phyloP scores from a whole-genome alignment of 495 filamentous ascomycete species.

The Xylaria acuta region DNA sequence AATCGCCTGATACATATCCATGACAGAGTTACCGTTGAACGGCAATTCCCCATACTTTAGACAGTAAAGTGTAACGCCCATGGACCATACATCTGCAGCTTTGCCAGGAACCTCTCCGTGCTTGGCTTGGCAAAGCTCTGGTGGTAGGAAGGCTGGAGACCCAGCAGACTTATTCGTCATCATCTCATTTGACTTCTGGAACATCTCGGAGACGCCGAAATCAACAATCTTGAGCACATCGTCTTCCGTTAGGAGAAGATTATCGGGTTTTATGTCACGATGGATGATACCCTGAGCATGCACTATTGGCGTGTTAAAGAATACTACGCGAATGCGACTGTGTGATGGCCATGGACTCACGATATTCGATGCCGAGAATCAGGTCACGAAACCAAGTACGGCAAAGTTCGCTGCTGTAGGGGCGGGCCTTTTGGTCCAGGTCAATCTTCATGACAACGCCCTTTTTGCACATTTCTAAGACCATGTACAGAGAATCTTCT shows the following conservation, averaged over 20 bases:
- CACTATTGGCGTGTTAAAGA: constrained; percentile 51
- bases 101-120: constrained; percentile 89
- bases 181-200: constrained; percentile 89
- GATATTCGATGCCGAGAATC: constrained; percentile 93
- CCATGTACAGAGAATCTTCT: constrained; percentile 97
- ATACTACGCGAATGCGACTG: constrained; percentile 10
- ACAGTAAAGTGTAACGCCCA: constrained; percentile 96
- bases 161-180: constrained; percentile 92
- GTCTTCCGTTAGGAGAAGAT: constrained; percentile 86
- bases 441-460: constrained; percentile 97
- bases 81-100: constrained; percentile 97
- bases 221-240: constrained; percentile 96
- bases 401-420: constrained; percentile 84
- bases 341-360: constrained; percentile 52
- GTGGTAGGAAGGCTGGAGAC: constrained; percentile 92
- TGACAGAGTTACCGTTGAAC: constrained; percentile 75
- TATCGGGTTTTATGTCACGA: constrained; percentile 98
- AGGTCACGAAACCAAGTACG: constrained; percentile 94
- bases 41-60: constrained; percentile 86
- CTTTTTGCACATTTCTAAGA: constrained; percentile 98
- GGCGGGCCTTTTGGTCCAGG: constrained; percentile 79
- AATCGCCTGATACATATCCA: constrained; percentile 91
- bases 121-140: constrained; percentile 86
- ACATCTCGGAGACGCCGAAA: constrained; percentile 99
- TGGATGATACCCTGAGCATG: constrained; percentile 96